A percentile compares a stretch with the other conserved stretches of the same genome.
Evolutionary conservation across 1,284 basidiomycete genomes (phyloP).

Genomic region (Ceratobasidium sp.): DNA sequence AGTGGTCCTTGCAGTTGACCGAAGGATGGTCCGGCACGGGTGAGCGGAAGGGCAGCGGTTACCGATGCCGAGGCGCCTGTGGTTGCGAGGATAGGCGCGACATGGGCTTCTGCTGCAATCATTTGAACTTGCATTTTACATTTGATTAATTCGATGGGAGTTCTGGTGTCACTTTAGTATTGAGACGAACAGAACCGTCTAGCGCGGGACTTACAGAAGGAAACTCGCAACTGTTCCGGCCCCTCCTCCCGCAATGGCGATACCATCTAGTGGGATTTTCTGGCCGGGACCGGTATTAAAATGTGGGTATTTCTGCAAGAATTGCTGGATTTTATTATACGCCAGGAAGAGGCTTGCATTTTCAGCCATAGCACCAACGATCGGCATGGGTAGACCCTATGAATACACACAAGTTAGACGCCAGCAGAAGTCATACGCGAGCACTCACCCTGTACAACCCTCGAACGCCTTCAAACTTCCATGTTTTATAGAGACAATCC

Average conservation of each 20-base stretch:
- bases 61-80: constrained; percentile 50
- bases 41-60: constrained; percentile 53
- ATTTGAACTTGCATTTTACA: constrained; percentile 97
- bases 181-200: not conserved
- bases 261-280: constrained; percentile 70
- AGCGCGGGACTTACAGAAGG: constrained; percentile 71
- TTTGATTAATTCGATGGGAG: constrained; percentile 92
- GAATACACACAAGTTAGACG: constrained; percentile 26
- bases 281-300: constrained; percentile 58
- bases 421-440: constrained; percentile 17
- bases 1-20: constrained; percentile 45
- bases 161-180: constrained; percentile 62
- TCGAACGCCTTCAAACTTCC: constrained; percentile 78
- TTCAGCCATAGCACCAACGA: constrained; percentile 91
- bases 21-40: constrained; percentile 52
- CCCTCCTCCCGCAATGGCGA: constrained; percentile 81
- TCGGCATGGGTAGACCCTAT: constrained; percentile 88
- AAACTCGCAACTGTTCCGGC: constrained; percentile 87
- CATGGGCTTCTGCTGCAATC: constrained; percentile 65
- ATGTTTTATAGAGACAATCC: constrained; percentile 85
- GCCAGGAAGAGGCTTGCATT: constrained; percentile 90
- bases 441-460: constrained; percentile 83
- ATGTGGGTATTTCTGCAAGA: constrained; percentile 71
- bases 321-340: constrained; percentile 75
- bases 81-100: constrained; percentile 54